These are phyloP conservation scores for Candida sithepensis DNA, from an alignment of 805 yeast genomes.

Conservation along the genomic window DNA sequence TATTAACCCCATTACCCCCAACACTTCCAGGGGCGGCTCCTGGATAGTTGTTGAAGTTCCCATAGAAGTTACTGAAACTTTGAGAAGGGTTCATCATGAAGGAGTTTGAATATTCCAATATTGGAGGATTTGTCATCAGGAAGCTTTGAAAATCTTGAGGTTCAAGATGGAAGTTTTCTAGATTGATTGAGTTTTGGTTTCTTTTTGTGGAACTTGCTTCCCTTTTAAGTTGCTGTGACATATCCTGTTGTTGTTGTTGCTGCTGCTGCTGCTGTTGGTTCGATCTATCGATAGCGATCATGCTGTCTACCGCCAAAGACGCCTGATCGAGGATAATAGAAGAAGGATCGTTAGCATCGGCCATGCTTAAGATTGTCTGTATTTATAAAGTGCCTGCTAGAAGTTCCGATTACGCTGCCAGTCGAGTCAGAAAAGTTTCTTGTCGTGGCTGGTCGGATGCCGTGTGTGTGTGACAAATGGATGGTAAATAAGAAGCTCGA, in stretches of 20 bases:
- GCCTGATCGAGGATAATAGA: neutral
- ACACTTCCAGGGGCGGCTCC: neutral
- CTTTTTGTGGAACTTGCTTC: neutral
- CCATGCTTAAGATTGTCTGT: neutral
- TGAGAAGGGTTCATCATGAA: slow-evolving; percentile 3
- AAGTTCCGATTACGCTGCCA: neutral
- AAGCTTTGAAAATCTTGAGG: slow-evolving; percentile 35
- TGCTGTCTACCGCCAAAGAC: neutral
- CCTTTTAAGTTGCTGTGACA: neutral
- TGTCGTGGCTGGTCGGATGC: too few relatives aligned
- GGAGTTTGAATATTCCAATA: slow-evolving; percentile 28
- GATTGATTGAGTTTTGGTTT: slow-evolving; percentile 2
- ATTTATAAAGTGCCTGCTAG: too few relatives aligned
- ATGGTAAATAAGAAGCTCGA: too few relatives aligned
- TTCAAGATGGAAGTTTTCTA: slow-evolving; percentile 31
- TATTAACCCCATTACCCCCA: neutral
- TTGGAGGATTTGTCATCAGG: slow-evolving; percentile 34
- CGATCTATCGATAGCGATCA: neutral
- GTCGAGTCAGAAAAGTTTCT: too few relatives aligned
- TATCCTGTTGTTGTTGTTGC: neutral
- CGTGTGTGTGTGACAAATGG: too few relatives aligned
- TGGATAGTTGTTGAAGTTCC: neutral
- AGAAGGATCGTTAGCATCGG: neutral
- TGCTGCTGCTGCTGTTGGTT: neutral
- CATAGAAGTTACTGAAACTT: neutral